Conservation (phyloP, 306 rosid species). For the Prunus fruticosa region DNA sequence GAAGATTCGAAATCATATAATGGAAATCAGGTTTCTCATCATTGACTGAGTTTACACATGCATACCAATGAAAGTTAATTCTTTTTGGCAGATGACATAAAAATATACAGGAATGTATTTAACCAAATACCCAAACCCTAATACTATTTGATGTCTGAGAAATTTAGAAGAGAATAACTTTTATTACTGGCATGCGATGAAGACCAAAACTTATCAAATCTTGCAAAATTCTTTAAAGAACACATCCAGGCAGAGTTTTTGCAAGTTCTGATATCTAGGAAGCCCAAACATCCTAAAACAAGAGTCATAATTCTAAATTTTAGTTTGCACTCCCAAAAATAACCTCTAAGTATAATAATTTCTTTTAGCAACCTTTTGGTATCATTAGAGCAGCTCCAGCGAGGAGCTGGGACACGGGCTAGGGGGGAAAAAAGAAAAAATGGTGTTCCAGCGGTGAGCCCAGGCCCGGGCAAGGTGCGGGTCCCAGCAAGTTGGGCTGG, state of each 20-base stretch:
- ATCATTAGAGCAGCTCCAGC: not conserved
- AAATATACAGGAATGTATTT: not conserved
- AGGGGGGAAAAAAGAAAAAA: too few species aligned
- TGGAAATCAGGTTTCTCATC: not conserved
- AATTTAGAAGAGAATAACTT: constrained; percentile 2
- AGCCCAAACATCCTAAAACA: not conserved
- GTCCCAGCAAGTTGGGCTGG: too few species aligned
- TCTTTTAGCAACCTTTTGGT: not conserved
- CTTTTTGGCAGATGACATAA: not conserved
- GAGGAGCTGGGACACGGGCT: too few species aligned
- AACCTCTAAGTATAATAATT: not conserved
- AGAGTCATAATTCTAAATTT: not conserved
- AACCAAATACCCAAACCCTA: not conserved
- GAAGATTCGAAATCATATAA: not conserved
- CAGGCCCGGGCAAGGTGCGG: too few species aligned
- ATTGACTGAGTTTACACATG: not conserved
- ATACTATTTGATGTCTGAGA: not conserved
- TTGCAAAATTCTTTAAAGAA: not conserved
- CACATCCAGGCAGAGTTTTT: not conserved
- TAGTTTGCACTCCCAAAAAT: not conserved
- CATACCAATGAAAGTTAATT: not conserved
- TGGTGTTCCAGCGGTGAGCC: too few species aligned
- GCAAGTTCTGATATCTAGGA: not conserved
- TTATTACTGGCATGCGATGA: not conserved
- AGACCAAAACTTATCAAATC: not conserved